Evolutionary conservation across 257 asterid species (phyloP), one percentile per base, ranked within the genome.

Genomic region (Nicotiana noctiflora): DNA sequence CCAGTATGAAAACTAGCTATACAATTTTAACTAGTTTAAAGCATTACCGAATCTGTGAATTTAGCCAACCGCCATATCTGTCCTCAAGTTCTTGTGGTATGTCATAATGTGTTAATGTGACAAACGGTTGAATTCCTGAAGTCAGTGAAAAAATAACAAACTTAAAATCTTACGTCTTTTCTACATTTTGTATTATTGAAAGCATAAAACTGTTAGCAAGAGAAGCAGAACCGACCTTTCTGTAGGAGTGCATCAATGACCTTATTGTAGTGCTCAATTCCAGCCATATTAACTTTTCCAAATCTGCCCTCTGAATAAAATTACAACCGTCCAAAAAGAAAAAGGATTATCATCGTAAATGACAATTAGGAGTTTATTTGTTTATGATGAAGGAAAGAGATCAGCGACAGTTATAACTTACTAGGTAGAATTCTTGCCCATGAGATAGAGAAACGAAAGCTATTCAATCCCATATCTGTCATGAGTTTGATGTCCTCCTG

Each of bases 31-130:
- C n/a, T n/a, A n/a, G n/a, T 59, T 21, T 32, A 76, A 76, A 40
- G 31, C 27, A 25, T 25, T 85, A 88, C 94, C 79, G 83, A 67
- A 90, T 78, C 49, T 32, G 75, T 8, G 92, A 86, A 84, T 89
- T 91, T 17, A 91, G 86, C 97, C 95, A 90, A 13, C 88, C 86
- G 37, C 92, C 89, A 64, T 89, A 92, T 88, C 93, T 89, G 44
- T 88, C 90, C 84, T 89, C 95, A 64, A 92, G 95, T 80, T 90
- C 97, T 82, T 90, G 93, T n/a, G n/a, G n/a, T n/a, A n/a, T n/a
- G n/a, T n/a, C n/a, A n/a, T n/a, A n/a, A n/a, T n/a, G n/a, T n/a
- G 82, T 86, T 81, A 90, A 84, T 31, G 95, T 70, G 9, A 85
- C 93, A 79, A 90, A 85, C 19, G 97, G 97, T 79, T 67, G 76